Evolutionary conservation across 805 yeast species (phyloP), one percentile per base, ranked within the genome.

Genomic region (Candida sakaeoensis): DNA sequence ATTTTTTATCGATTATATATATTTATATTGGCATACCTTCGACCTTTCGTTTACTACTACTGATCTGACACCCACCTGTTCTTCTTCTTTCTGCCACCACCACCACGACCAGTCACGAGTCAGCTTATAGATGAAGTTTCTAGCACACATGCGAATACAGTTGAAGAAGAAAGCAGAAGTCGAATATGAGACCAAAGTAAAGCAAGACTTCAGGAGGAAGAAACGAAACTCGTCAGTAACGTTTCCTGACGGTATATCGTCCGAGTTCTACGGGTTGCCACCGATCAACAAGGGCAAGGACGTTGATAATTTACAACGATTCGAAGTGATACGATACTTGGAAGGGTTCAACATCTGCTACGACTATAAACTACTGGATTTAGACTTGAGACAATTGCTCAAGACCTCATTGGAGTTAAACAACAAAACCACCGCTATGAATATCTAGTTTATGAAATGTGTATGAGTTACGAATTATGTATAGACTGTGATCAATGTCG

Each of bases 261-360:
- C 42, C n/a, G 26, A 42, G 10, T 42, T 37, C 14, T 42, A 42
- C 38, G 45, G 42, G 9, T 24, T 42, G 22, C 39, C 38, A 9
- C 39, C 41, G 10, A 37, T 42, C 12, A 33, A 22, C 16, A 31
- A 24, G 19, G 6, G 23, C 6, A 17, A 25, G 8, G 45, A 42
- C 28, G 21, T 42, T 18, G 45, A 42, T 22, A 13, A 8, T 8
- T 17, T 42, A 16, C 21, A 25, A 29, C 29, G 39, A 21, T 42
- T 42, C 21, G 45, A 42, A 36, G 36, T 37, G 17, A 37, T 37
- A 22, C 41, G 39, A 22, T 42, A 37, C 15, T 25, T 42, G 10
- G 45, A 42, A 27, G 45, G 40, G 12, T 38, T 42, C n/a, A 16
- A 29, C 16, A 29, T 42, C 12, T 26, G 18, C 9, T 42, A 42